Evolutionary conservation across 2,329 filamentous ascomycete species (phyloP).

Genomic region (Penicillium sp.): DNA sequence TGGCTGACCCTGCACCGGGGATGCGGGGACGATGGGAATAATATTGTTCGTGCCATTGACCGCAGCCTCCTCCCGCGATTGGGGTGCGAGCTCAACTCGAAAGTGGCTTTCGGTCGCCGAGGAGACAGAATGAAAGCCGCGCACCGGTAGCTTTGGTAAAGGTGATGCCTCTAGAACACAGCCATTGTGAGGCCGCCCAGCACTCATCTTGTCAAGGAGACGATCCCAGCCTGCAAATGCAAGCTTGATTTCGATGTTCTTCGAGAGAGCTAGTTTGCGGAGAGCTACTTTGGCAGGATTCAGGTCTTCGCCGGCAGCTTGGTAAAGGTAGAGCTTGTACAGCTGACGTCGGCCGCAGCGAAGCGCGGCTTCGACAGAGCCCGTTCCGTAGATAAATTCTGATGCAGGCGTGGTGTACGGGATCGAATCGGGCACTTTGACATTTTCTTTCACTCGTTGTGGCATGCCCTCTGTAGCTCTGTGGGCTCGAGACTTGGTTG

Average conservation of each 20-base stretch:
- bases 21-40: conserved; percentile 46
- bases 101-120: conserved; percentile 57
- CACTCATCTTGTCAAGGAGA: conserved; percentile 81
- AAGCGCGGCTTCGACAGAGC: conserved; percentile 79
- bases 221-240: conserved; percentile 67
- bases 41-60: conserved; percentile 70
- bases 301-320: conserved; percentile 58
- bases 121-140: conserved; percentile 58
- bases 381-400: conserved; percentile 86
- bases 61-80: conserved; percentile 72
- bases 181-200: conserved; percentile 85
- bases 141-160: conserved; percentile 72
- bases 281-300: conserved; percentile 45
- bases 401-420: conserved; percentile 84
- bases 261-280: conserved; percentile 44
- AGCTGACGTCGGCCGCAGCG: conserved; percentile 70
- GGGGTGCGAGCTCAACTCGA: conserved; percentile 63
- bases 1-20: conserved; percentile 10
- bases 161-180: conserved; percentile 85
- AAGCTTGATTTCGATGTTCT: conserved; percentile 59
- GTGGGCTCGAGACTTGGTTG: conserved; percentile 20
- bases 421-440: conserved; percentile 51
- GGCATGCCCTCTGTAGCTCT: conserved; percentile 30
- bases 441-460: conserved; percentile 38
- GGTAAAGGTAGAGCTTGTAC: conserved; percentile 82